Percentiles rank a stretch among this genome's conserved stretches.
These are phyloP conservation scores for Cornus controversa DNA, from an alignment of 148 eudicot species.

Conservation along the genomic window DNA sequence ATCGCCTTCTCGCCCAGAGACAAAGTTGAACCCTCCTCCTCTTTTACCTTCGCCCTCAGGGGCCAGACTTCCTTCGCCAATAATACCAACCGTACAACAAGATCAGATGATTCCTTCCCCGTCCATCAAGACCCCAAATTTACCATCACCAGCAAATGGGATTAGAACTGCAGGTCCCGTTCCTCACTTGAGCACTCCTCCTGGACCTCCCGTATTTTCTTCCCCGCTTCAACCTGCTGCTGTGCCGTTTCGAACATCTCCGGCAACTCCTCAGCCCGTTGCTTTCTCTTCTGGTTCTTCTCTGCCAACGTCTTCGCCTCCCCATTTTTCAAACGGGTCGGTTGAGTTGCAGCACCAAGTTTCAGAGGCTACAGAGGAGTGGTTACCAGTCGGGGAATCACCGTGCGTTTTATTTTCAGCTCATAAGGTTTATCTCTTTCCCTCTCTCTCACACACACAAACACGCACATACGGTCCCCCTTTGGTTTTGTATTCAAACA, in stretches of 20 bases:
- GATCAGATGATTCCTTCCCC: slow-evolving; percentile 45
- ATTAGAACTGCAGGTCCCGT: slow-evolving; percentile 38
- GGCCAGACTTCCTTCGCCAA: slow-evolving; percentile 39
- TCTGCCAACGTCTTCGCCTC: slow-evolving; percentile 70
- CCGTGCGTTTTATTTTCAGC: slow-evolving; percentile 78
- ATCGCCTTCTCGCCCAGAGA: too few species aligned
- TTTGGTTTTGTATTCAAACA: neutral
- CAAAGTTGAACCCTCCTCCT: slow-evolving; percentile 34
- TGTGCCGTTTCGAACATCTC: slow-evolving; percentile 85
- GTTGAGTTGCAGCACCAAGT: slow-evolving; percentile 30
- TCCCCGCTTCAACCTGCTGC: slow-evolving; percentile 91
- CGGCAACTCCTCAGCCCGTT: slow-evolving; percentile 86
- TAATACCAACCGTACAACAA: slow-evolving; percentile 21
- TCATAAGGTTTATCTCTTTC: slow-evolving; percentile 54
- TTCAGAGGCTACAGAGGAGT: slow-evolving; percentile 38
- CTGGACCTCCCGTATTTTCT: slow-evolving; percentile 85
- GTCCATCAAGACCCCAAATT: slow-evolving; percentile 30
- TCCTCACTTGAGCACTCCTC: slow-evolving; percentile 85
- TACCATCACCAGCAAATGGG: slow-evolving; percentile 40
- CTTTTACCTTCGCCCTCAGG: slow-evolving; percentile 18
- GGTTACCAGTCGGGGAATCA: slow-evolving; percentile 30
- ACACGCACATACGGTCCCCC: neutral
- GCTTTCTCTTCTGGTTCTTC: slow-evolving; percentile 52
- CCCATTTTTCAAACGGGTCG: slow-evolving; percentile 49
- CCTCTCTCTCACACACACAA: neutral